Percentiles rank a stretch among this genome's conserved stretches.
Conservation (phyloP, 805 yeast genomes). For the Grigorovia yakushimaensis region DNA sequence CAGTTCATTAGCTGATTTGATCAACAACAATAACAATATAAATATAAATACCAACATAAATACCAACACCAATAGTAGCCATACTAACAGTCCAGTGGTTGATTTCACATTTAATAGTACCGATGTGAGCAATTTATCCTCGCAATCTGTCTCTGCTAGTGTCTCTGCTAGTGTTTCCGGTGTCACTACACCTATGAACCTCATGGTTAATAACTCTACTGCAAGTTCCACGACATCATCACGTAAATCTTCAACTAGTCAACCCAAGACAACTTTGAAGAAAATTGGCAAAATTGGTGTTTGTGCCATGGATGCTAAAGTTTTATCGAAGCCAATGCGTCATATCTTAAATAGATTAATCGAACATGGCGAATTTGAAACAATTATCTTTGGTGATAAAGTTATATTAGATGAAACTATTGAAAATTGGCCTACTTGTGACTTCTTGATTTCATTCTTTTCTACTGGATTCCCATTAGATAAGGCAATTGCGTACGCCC, state of each 20-base stretch:
- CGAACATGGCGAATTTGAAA: constrained; percentile 91
- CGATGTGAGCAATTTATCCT: background rate
- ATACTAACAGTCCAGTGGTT: background rate
- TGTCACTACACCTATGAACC: background rate
- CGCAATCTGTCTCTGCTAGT: background rate
- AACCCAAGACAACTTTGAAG: constrained; percentile 38
- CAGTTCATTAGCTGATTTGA: background rate
- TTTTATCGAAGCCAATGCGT: constrained; percentile 89
- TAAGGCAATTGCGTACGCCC: constrained; percentile 85
- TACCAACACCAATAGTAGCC: background rate
- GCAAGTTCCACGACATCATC: constrained; percentile 22
- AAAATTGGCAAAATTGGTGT: constrained; percentile 91
- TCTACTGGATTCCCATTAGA: constrained; percentile 95
- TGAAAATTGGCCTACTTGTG: constrained; percentile 99
- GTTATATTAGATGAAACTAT: constrained; percentile 86
- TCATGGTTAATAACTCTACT: constrained; percentile 4
- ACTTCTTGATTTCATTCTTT: constrained; percentile 84
- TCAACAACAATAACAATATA: background rate
- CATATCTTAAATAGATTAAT: constrained; percentile 79
- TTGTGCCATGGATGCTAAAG: constrained; percentile 98
- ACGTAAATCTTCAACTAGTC: constrained; percentile 21
- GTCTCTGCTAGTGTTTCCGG: background rate
- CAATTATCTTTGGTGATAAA: constrained; percentile 94
- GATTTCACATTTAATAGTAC: background rate
- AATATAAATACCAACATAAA: background rate